A percentile compares a stretch with the other conserved stretches of the same genome.
Conservation (phyloP, 192 early-diverging fungal genomes). For the Chytriomyces sp. region DNA sequence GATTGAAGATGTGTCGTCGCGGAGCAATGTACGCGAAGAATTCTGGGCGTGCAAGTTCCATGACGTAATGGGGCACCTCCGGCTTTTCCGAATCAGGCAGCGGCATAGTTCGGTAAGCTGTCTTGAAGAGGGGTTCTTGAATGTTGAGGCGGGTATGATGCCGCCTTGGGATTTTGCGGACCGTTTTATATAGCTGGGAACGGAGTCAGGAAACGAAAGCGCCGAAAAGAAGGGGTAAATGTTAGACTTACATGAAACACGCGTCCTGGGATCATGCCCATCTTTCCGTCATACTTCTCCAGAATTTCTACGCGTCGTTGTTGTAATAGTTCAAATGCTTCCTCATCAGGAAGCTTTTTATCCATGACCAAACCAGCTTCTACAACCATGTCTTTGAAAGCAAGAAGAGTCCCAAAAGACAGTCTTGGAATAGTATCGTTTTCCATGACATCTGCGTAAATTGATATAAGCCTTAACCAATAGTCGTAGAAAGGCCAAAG, state of each 20-base stretch:
- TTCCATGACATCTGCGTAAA: slow-evolving; percentile 44
- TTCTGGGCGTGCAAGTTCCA: slow-evolving; percentile 20
- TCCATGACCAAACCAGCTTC: slow-evolving; percentile 20
- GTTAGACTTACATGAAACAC: slow-evolving; percentile 22
- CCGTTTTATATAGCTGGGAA: slow-evolving; percentile 28
- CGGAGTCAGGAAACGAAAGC: not conserved
- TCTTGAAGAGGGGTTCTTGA: slow-evolving; percentile 3
- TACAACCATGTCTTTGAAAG: slow-evolving; percentile 33
- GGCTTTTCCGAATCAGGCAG: slow-evolving; percentile 24
- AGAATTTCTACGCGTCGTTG: slow-evolving; percentile 15
- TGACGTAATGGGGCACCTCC: slow-evolving; percentile 33
- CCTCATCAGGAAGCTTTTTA: slow-evolving; percentile 16
- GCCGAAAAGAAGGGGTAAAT: not conserved
- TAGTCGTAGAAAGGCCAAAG: not conserved
- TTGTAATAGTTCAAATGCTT: slow-evolving; percentile 18
- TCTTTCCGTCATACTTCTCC: slow-evolving; percentile 10
- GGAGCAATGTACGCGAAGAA: slow-evolving; percentile 29
- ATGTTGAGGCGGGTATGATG: slow-evolving; percentile 16
- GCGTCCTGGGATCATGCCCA: slow-evolving; percentile 25
- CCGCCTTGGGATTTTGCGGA: slow-evolving; percentile 26
- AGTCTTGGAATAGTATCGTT: slow-evolving; percentile 49
- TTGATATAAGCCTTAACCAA: slow-evolving; percentile 22
- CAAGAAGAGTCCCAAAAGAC: slow-evolving; percentile 21
- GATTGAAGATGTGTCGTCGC: slow-evolving; percentile 29
- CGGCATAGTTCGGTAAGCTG: slow-evolving; percentile 14